These are phyloP conservation scores for Monilinia polystroma DNA, from an alignment of 2,329 filamentous ascomycete species.

Conservation along the genomic window DNA sequence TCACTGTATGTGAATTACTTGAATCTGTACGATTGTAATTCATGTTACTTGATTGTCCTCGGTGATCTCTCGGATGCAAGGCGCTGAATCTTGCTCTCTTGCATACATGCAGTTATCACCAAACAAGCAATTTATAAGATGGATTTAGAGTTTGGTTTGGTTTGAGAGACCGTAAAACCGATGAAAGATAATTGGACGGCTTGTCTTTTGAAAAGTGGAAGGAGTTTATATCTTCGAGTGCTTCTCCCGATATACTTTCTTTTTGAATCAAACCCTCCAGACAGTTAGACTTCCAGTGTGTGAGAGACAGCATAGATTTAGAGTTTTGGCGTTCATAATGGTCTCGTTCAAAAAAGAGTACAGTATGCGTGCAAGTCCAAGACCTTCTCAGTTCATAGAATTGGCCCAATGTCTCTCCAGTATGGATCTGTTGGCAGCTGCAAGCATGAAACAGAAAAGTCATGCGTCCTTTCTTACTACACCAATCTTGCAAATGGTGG, in stretches of 20 bases:
- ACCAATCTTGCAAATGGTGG: background rate
- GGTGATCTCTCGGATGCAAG: conserved; percentile 5
- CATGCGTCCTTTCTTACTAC: background rate
- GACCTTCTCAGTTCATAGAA: too few relatives aligned
- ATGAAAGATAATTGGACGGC: background rate
- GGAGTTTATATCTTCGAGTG: background rate
- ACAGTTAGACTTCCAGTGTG: too few relatives aligned
- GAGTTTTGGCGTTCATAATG: too few relatives aligned
- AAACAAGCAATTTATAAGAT: background rate
- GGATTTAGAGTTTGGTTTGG: background rate
- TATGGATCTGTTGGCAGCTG: too few relatives aligned
- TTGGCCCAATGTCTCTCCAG: too few relatives aligned
- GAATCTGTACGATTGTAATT: too few relatives aligned
- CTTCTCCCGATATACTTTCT: background rate
- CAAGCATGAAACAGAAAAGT: background rate
- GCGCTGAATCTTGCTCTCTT: background rate
- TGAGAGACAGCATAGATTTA: too few relatives aligned
- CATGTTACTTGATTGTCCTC: background rate
- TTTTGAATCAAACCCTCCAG: too few relatives aligned
- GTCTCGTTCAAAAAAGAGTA: too few relatives aligned
- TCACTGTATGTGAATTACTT: too few relatives aligned
- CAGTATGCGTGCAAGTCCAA: too few relatives aligned
- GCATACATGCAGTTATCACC: background rate
- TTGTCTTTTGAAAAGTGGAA: background rate
- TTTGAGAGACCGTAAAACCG: background rate